Base-by-base conservation (phyloP, 139 green algal genomes). In the Ettlia oleoabundans region DNA sequence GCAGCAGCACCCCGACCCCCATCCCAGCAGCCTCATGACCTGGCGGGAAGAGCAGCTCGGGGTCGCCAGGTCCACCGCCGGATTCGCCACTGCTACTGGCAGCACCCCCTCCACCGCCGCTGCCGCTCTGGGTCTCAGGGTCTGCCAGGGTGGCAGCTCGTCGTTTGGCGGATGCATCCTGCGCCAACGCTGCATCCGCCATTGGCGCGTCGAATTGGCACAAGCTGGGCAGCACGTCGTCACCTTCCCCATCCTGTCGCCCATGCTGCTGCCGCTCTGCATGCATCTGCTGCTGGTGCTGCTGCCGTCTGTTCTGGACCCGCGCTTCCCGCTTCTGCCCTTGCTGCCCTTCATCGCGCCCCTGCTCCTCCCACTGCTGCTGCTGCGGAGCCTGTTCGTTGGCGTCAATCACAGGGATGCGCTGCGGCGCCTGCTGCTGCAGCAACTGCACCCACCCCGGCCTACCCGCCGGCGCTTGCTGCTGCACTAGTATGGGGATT, bases 341-440 rank as follows among this genome's bases (percentile, higher is more conserved):
- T 65, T 28, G 18, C 5, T 28, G 18, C 55, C 18, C 18, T 22
- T 15, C 55, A 32, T 9, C 55, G 18, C 18, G 5, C 21, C 18
- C 67, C 43, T 33, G 21, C 47, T 62, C 26, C 33, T 82, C 28
- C 13, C 18, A 9, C 70, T 38, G 33, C 62, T 40, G 38, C 38
- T 53, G 10, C 73, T 75, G 22, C 28, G 35, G 40, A 24, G 2
- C 22, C 40, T 55, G 69, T 42, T 64, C n/a, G 42, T 77, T n/a
- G 42, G n/a, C 42, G 21, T 40, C 77, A 22, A 82, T 75, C 8
- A 82, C 43, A 0, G 63, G 77, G 77, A 82, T 82, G 13, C 19
- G 19, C 8, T 30, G 41, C 18, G 76, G 76, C 19, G 15, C 32
- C 63, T 58, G 61, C 40, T n/a, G 38, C n/a, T 40, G 15, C 40